Base-by-base conservation (phyloP, 192 early-diverging fungal species). In the Entomortierella lignicola region DNA sequence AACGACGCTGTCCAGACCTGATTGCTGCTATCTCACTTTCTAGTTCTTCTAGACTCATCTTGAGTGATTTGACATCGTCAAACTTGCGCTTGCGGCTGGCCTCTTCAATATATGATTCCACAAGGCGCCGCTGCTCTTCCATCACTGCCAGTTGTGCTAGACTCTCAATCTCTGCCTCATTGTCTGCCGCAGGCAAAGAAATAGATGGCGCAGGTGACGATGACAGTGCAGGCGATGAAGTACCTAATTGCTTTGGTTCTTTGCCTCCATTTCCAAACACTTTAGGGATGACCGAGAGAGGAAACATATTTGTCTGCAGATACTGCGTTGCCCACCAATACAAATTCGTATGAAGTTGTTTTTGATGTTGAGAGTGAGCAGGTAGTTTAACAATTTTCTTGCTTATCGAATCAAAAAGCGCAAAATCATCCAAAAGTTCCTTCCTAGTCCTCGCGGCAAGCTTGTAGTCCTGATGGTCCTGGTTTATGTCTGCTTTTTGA, bases 221-320 rank as follows among this genome's bases (percentile, higher is more conserved):
- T 3, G 63, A 68, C 17, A 44, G 39, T 6, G 67, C 18, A 3
- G 68, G 56, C 15, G 60, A 57, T 31, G 67, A 34, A 1, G 41
- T 32, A 21, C 60, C 63, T 34, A 34, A 34, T 11, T 6, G 71
- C 41, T 70, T 77, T 62, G 13, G 20, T 8, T 30, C 54, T 34
- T 64, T 56, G 58, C 30, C 11, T 20, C 67, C 58, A 13, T 69
- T 51, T 11, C 47, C 86, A 54, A 91, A 71, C 0, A 89, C 83
- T 37, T 83, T 80, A 20, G 93, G 93, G 27, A 94, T 72, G 67
- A 93, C 88, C 11, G 88, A 88, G 23, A 94, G 82, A 13, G 93
- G 90, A 34, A 93, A 88, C 93, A 94, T 94, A 31, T 91, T 90
- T 30, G 86, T 86, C 71, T 94, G 93, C 44, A 94, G 71, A 43